Percentiles rank a stretch among this genome's conserved stretches.
These are phyloP conservation scores for Cladobotryum protrusum DNA, from an alignment of 2,329 filamentous ascomycete genomes.

Conservation along the genomic window DNA sequence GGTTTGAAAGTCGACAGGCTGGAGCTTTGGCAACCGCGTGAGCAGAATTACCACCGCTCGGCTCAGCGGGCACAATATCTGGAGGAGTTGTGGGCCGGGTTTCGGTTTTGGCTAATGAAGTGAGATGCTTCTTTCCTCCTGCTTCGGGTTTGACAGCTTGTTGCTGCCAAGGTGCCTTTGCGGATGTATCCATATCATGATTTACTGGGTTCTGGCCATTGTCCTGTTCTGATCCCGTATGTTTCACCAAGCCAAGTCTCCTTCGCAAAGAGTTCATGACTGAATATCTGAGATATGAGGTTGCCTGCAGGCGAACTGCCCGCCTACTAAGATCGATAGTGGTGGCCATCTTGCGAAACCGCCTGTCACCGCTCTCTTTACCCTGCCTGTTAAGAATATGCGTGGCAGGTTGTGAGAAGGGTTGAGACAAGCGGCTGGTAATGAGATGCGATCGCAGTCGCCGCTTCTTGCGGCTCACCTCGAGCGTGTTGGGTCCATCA, in stretches of 20 bases:
- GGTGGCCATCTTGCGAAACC: slow-evolving; percentile 43
- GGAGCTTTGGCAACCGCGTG: slow-evolving; percentile 17
- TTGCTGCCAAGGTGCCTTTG: slow-evolving; percentile 18
- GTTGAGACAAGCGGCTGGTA: slow-evolving; percentile 63
- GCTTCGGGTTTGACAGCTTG: slow-evolving; percentile 18
- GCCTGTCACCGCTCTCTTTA: slow-evolving; percentile 36
- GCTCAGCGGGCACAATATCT: slow-evolving; percentile 1
- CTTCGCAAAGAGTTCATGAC: slow-evolving; percentile 56
- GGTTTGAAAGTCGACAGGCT: slow-evolving; percentile 22
- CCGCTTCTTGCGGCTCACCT: slow-evolving; percentile 58
- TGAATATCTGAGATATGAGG: slow-evolving; percentile 56
- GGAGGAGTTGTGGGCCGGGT: background rate
- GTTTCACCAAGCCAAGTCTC: slow-evolving; percentile 28
- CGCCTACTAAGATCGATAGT: slow-evolving; percentile 30
- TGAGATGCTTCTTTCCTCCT: slow-evolving; percentile 12
- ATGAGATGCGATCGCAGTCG: slow-evolving; percentile 57
- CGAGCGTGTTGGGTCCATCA: slow-evolving; percentile 48
- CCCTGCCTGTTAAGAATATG: slow-evolving; percentile 61
- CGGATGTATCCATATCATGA: slow-evolving; percentile 16
- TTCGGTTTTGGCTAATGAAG: background rate
- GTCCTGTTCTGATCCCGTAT: slow-evolving; percentile 27
- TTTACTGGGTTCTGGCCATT: slow-evolving; percentile 18
- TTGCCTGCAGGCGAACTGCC: slow-evolving; percentile 40
- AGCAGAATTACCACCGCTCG: too few species aligned
- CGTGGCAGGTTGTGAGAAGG: slow-evolving; percentile 62